phyloP scores from a whole-genome alignment of 352 stramenopile genomes.

The Phytophthora sp. region DNA sequence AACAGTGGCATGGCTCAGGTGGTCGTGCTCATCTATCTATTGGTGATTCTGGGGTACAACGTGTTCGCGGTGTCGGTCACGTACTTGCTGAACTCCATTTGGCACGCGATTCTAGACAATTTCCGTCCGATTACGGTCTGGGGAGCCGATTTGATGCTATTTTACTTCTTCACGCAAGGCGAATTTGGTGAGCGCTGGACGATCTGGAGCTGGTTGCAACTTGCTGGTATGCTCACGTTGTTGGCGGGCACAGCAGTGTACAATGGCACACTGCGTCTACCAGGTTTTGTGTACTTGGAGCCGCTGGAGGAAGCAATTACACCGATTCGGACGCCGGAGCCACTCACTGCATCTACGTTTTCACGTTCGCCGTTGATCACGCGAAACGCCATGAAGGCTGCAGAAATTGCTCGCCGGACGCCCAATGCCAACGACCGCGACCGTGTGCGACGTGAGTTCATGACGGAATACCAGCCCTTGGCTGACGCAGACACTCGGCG shows the following conservation, averaged over 20 bases:
- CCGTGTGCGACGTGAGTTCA: conserved; percentile 83
- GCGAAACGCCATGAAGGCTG: conserved; percentile 83
- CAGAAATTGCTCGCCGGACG: conserved; percentile 79
- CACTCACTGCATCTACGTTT: conserved; percentile 57
- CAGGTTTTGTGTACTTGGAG: conserved; percentile 80
- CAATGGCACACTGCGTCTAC: conserved; percentile 91
- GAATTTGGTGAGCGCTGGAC: conserved; percentile 96
- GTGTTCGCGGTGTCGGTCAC: conserved; percentile 97
- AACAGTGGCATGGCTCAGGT: conserved; percentile 70
- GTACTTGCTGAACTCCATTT: conserved; percentile 96
- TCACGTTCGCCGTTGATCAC: conserved; percentile 81
- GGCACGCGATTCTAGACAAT: conserved; percentile 98
- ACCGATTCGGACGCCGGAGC: conserved; percentile 68
- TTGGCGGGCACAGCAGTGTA: conserved; percentile 97
- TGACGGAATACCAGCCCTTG: conserved; percentile 88
- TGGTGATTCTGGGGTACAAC: conserved; percentile 97
- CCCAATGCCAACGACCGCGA: conserved; percentile 82
- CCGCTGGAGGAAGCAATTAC: conserved; percentile 68
- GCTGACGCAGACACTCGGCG: conserved; percentile 57
- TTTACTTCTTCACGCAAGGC: conserved; percentile 93
- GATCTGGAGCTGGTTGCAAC: conserved; percentile 94
- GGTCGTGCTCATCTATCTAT: conserved; percentile 88
- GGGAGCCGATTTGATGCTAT: conserved; percentile 95
- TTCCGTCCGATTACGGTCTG: conserved; percentile 97
- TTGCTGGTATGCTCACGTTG: conserved; percentile 93